Conservation (phyloP, 2,329 filamentous ascomycete genomes). For the Alternaria hordeiaustralica region DNA sequence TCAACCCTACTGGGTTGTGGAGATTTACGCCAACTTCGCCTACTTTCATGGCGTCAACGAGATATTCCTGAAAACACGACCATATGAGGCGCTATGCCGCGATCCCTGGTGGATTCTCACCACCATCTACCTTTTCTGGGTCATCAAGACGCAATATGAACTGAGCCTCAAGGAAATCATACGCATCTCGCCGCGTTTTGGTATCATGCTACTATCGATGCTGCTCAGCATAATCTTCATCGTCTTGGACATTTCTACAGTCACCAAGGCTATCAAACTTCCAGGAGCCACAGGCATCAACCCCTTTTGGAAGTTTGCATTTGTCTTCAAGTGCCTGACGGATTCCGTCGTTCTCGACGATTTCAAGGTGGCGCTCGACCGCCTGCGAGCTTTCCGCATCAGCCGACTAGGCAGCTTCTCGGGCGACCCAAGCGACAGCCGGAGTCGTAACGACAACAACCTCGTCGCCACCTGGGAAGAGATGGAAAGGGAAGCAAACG, state of each 20-base stretch:
- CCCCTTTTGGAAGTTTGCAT: conserved; percentile 69
- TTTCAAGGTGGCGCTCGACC: conserved; percentile 66
- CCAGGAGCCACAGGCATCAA: conserved; percentile 62
- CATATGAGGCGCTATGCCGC: conserved; percentile 66
- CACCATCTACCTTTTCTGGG: conserved; percentile 65
- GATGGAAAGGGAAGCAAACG: conserved; percentile 38
- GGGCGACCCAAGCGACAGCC: conserved; percentile 43
- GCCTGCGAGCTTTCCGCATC: conserved; percentile 54
- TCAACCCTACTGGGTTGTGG: conserved; percentile 69
- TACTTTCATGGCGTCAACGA: conserved; percentile 65
- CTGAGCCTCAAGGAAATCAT: conserved; percentile 65
- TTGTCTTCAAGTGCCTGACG: conserved; percentile 71
- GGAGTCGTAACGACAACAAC: conserved; percentile 36
- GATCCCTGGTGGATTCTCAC: conserved; percentile 75
- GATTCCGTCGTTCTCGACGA: conserved; percentile 72
- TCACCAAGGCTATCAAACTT: conserved; percentile 57
- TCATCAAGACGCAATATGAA: conserved; percentile 68
- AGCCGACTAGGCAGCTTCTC: conserved; percentile 48
- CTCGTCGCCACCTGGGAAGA: conserved; percentile 45
- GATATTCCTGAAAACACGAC: conserved; percentile 63
- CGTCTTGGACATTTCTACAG: conserved; percentile 66
- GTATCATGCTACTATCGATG: conserved; percentile 67
- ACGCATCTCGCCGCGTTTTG: conserved; percentile 68
- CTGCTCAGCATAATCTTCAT: conserved; percentile 66
- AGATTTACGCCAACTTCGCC: conserved; percentile 70